phyloP scores from a whole-genome alignment of 2,329 filamentous ascomycete species.

The Akanthomyces dipterigenus region DNA sequence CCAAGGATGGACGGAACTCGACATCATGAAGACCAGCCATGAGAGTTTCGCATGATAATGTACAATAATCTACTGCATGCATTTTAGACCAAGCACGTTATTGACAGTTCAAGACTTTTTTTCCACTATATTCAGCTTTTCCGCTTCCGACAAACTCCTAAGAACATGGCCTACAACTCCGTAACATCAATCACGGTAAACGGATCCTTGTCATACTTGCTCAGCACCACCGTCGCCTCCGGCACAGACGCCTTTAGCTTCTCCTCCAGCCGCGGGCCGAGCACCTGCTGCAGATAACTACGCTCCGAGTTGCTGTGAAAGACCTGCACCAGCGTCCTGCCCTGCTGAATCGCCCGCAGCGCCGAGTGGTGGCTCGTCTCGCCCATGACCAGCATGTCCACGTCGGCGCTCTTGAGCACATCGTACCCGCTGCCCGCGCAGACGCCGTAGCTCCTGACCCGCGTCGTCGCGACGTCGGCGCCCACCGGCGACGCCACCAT shows the following conservation, averaged over 20 bases:
- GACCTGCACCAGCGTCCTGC: constrained; percentile 72
- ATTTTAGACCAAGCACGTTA: constrained; percentile 2
- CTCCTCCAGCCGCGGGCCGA: constrained; percentile 59
- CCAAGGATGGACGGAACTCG: constrained; percentile 16
- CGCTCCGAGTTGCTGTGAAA: constrained; percentile 95
- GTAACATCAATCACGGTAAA: constrained; percentile 65
- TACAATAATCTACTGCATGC: not conserved
- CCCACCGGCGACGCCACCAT: constrained; percentile 48
- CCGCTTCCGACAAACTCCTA: not conserved
- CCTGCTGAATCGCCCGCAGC: constrained; percentile 75
- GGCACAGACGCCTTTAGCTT: constrained; percentile 44
- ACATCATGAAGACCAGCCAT: not conserved
- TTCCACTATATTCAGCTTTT: not conserved
- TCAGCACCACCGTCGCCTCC: constrained; percentile 62
- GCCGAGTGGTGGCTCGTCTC: constrained; percentile 93
- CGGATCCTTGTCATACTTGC: constrained; percentile 77
- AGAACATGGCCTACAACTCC: constrained; percentile 22
- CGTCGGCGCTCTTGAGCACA: constrained; percentile 61
- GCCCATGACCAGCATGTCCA: constrained; percentile 82
- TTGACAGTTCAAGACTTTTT: not conserved
- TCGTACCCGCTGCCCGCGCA: constrained; percentile 84
- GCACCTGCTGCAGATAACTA: constrained; percentile 65
- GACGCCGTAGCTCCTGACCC: constrained; percentile 67
- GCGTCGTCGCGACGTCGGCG: constrained; percentile 25
- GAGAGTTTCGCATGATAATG: not conserved